phyloP scores from a whole-genome alignment of 371 early-diverging fungal species.

The Mortierella sp. region DNA sequence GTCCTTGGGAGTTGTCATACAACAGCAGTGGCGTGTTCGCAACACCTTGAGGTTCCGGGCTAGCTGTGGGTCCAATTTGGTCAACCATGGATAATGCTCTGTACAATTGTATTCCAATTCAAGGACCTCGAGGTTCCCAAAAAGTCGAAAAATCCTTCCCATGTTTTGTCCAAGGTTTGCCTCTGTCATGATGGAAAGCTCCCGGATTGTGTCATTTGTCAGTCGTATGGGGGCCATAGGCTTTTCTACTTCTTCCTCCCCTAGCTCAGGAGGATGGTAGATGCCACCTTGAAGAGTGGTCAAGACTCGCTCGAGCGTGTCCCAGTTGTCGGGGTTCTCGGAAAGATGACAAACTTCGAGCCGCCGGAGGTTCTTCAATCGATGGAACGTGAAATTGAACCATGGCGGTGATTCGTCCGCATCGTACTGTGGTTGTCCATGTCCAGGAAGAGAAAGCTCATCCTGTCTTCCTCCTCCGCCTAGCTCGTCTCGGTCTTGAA shows the following conservation, averaged over 20 bases:
- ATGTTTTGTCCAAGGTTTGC: not conserved
- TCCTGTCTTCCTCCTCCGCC: no score
- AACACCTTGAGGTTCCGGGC: slow-evolving; percentile 20
- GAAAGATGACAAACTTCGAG: slow-evolving; percentile 25
- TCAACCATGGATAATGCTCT: slow-evolving; percentile 6
- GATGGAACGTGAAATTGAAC: slow-evolving; percentile 36
- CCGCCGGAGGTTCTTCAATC: slow-evolving; percentile 25
- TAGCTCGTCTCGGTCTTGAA: no score
- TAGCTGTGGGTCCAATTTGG: slow-evolving; percentile 4
- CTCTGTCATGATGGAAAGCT: slow-evolving; percentile 18
- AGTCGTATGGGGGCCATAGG: not conserved
- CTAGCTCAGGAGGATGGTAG: not conserved
- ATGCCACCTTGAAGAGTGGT: slow-evolving; percentile 16
- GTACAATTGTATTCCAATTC: slow-evolving; percentile 10
- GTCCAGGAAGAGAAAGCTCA: no score
- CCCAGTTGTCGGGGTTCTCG: slow-evolving; percentile 30
- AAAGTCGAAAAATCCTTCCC: slow-evolving; percentile 10
- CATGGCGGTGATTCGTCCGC: slow-evolving; percentile 16
- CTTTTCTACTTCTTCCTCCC: not conserved
- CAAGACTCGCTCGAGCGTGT: slow-evolving; percentile 34
- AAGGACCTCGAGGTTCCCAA: slow-evolving; percentile 25
- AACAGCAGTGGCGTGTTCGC: slow-evolving; percentile 6
- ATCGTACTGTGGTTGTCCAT: no score
- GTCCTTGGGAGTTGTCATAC: not conserved
- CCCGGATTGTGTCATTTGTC: slow-evolving; percentile 14